Conservation (phyloP, 352 stramenopile species). For the Phytophthora pini region DNA sequence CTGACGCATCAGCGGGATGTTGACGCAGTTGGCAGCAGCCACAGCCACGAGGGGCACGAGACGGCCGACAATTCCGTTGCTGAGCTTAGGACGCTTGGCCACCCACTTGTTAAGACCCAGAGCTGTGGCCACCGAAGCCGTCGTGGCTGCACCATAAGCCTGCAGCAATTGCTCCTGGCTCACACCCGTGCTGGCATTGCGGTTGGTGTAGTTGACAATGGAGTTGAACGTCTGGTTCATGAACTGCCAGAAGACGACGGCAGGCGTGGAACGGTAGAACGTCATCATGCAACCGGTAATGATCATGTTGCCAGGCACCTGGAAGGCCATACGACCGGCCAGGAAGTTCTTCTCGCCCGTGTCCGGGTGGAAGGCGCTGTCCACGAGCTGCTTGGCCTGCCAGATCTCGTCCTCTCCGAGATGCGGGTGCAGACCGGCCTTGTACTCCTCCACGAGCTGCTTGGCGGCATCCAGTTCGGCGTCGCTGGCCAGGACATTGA, state of each 20-base stretch:
- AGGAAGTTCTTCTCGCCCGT: constrained; percentile 91
- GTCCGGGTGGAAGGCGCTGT: constrained; percentile 91
- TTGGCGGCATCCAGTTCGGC: constrained; percentile 81
- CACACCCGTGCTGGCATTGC: constrained; percentile 89
- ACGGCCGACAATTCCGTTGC: constrained; percentile 63
- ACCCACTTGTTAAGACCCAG: constrained; percentile 83
- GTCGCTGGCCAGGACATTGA: constrained; percentile 80
- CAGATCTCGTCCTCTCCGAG: constrained; percentile 80
- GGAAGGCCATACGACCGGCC: constrained; percentile 86
- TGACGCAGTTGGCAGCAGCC: constrained; percentile 88
- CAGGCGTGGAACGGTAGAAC: constrained; percentile 82
- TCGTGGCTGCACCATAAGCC: constrained; percentile 80
- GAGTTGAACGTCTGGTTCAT: constrained; percentile 95
- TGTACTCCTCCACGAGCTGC: constrained; percentile 74
- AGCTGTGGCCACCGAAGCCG: constrained; percentile 83
- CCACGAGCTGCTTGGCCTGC: constrained; percentile 85
- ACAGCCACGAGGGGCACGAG: constrained; percentile 88
- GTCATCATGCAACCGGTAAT: constrained; percentile 91
- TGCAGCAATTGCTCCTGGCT: constrained; percentile 79
- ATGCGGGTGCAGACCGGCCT: constrained; percentile 37
- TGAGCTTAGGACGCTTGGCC: constrained; percentile 61
- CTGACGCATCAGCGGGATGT: constrained; percentile 92
- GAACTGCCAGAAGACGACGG: constrained; percentile 90
- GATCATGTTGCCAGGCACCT: constrained; percentile 91
- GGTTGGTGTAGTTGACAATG: constrained; percentile 94